phyloP scores from a whole-genome alignment of 106 monocot species.

The Allium fistulosum region DNA sequence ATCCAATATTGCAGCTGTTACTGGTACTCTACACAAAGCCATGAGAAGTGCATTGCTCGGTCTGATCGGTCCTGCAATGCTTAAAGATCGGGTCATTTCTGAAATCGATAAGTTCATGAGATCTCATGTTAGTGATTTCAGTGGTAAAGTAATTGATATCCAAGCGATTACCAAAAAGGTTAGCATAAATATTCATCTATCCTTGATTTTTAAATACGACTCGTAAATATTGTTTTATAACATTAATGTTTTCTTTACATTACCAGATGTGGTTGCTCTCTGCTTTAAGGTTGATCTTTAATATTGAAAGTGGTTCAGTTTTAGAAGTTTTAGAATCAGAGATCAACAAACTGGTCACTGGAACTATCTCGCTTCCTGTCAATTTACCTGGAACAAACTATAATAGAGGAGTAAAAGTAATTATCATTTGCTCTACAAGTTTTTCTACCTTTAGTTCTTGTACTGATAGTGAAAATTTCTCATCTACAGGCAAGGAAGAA shows the following conservation, averaged over 20 bases:
- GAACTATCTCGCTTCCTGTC: slow-evolving; percentile 26
- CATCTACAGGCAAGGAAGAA: slow-evolving; percentile 27
- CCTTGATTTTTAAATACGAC: neutral
- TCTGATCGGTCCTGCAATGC: slow-evolving; percentile 39
- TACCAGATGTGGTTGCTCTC: slow-evolving; percentile 28
- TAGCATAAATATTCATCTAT: neutral
- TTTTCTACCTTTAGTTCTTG: neutral
- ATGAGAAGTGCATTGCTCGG: slow-evolving; percentile 60
- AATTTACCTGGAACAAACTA: slow-evolving; percentile 33
- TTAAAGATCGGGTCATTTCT: slow-evolving; percentile 40
- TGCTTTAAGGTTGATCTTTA: slow-evolving; percentile 16
- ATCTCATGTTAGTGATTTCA: slow-evolving; percentile 9
- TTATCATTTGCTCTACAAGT: neutral
- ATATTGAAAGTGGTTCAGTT: slow-evolving; percentile 10
- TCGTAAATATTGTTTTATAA: neutral
- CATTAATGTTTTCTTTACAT: neutral
- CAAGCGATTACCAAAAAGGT: slow-evolving; percentile 41
- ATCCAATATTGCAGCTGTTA: slow-evolving; percentile 4
- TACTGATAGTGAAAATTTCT: neutral
- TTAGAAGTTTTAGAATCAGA: slow-evolving; percentile 13
- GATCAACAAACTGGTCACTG: slow-evolving; percentile 16
- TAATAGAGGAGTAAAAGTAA: slow-evolving; percentile 23
- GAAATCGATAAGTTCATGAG: slow-evolving; percentile 9
- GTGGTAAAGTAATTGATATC: slow-evolving; percentile 27
- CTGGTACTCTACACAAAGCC: slow-evolving; percentile 32